These are phyloP conservation scores for Agaricus subrufescens DNA, from an alignment of 768 basidiomycete species.

Conservation along the genomic window DNA sequence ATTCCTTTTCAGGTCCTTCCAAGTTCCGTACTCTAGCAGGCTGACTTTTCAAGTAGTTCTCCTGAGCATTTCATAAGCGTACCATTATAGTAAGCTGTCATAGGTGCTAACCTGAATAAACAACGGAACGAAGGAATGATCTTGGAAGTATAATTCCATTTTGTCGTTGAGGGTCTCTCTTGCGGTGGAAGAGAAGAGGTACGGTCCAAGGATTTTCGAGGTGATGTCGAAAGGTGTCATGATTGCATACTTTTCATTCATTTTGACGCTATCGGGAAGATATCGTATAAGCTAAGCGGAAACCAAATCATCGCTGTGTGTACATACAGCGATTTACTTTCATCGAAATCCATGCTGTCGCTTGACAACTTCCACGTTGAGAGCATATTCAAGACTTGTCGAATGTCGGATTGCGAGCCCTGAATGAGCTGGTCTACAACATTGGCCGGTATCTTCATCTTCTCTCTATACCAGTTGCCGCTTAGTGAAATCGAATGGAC, in stretches of 20 bases:
- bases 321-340: slow-evolving; percentile 84
- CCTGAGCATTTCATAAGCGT: slow-evolving; percentile 37
- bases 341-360: slow-evolving; percentile 81
- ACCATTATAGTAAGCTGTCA: not conserved
- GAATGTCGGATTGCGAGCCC: slow-evolving; percentile 92
- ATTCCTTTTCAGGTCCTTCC: slow-evolving; percentile 54
- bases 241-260: slow-evolving; percentile 90
- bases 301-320: not conserved
- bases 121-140: slow-evolving; percentile 88
- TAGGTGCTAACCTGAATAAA: slow-evolving; percentile 74
- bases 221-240: slow-evolving; percentile 91
- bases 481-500: no score
- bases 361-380: slow-evolving; percentile 94
- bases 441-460: slow-evolving; percentile 86
- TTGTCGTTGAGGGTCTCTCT: slow-evolving; percentile 85
- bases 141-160: slow-evolving; percentile 96
- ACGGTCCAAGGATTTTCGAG: slow-evolving; percentile 86
- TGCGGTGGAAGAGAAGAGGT: slow-evolving; percentile 79
- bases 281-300: not conserved
- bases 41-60: slow-evolving; percentile 89
- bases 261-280: slow-evolving; percentile 53
- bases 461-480: slow-evolving; percentile 55
- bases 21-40: slow-evolving; percentile 57
- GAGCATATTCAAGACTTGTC: slow-evolving; percentile 96
- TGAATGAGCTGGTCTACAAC: slow-evolving; percentile 89